Percentiles rank a stretch among this genome's conserved stretches.
These are phyloP conservation scores for Globisporangium abappressorium DNA, from an alignment of 352 stramenopile species.

Conservation along the genomic window DNA sequence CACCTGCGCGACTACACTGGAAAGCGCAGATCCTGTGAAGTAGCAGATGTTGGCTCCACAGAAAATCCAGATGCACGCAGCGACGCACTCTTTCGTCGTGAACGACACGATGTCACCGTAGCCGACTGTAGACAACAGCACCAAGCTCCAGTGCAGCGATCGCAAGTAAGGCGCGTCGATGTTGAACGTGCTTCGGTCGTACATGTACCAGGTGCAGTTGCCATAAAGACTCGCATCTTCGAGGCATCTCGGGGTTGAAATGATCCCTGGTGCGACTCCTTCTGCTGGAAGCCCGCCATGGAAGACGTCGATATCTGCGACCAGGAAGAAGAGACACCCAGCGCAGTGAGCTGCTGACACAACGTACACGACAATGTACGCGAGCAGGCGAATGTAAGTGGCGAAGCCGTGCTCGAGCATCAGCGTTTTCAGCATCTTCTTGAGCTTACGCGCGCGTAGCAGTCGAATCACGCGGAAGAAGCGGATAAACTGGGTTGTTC, in stretches of 20 bases:
- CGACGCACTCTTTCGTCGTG: constrained; percentile 38
- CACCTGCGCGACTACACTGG: constrained; percentile 55
- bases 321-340: constrained; percentile 57
- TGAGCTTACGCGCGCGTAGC: constrained; percentile 43
- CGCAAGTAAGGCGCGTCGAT: constrained; percentile 61
- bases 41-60: constrained; percentile 74
- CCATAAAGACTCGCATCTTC: constrained; percentile 31
- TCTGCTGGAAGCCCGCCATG: constrained; percentile 37
- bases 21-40: constrained; percentile 54
- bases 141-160: constrained; percentile 68
- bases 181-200: constrained; percentile 57
- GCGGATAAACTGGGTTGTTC: constrained; percentile 24
- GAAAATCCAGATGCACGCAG: constrained; percentile 67
- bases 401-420: constrained; percentile 45
- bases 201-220: constrained; percentile 79
- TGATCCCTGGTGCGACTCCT: constrained; percentile 11
- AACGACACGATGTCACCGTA: constrained; percentile 39
- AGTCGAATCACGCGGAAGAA: constrained; percentile 49
- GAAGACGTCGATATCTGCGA: constrained; percentile 42
- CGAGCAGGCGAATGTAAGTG: constrained; percentile 38
- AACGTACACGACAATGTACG: constrained; percentile 51
- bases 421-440: constrained; percentile 21
- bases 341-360: constrained; percentile 37
- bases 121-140: constrained; percentile 68
- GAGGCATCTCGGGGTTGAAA: constrained; percentile 13